Conservation (phyloP, 2,329 filamentous ascomycete species). For the Penicillium brevicompactum region DNA sequence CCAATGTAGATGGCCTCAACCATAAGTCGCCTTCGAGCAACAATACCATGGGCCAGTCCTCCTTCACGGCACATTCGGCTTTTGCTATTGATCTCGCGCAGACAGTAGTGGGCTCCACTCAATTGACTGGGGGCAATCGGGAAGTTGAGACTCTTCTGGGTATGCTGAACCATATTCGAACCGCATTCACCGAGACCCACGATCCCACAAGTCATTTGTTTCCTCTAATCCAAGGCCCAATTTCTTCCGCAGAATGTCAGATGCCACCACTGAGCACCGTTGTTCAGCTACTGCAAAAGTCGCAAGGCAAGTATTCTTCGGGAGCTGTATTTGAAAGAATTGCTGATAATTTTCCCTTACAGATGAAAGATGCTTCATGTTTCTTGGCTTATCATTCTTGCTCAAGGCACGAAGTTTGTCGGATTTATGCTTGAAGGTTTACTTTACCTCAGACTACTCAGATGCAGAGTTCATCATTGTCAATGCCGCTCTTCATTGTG, state of each 20-base stretch:
- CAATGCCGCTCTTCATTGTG: constrained; percentile 8
- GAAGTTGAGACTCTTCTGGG: not conserved
- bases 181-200: not conserved
- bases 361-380: not conserved
- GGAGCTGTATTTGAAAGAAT: not conserved
- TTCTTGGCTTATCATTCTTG: not conserved
- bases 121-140: not conserved
- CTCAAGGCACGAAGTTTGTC: not conserved
- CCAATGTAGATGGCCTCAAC: not conserved
- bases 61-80: not conserved
- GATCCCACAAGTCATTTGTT: not conserved
- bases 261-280: not conserved
- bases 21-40: not conserved
- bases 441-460: constrained; percentile 12
- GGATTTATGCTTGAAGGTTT: constrained; percentile 13
- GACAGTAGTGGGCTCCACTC: not conserved
- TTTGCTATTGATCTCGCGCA: not conserved
- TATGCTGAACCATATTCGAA: not conserved
- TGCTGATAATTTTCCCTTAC: not conserved
- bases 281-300: not conserved
- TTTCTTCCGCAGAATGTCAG: not conserved
- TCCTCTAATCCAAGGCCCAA: not conserved
- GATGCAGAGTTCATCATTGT: constrained; percentile 12
- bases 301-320: not conserved
- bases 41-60: not conserved